Percentiles rank a stretch among this genome's conserved stretches.
Conservation (phyloP, 805 yeast genomes). For the Lipomyces spencermartinsiae region DNA sequence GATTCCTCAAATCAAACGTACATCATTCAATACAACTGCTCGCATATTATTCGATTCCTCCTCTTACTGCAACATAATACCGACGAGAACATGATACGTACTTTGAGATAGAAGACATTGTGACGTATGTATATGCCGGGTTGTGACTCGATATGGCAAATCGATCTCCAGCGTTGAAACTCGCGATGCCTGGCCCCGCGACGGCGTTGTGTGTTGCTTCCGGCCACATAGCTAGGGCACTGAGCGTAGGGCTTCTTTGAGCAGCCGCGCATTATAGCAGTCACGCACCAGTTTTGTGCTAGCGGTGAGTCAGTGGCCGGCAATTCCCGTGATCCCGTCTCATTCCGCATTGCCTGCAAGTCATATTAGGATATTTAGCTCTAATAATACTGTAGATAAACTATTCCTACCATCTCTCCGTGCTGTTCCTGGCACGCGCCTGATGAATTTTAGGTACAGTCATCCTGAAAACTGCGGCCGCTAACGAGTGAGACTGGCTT, state of each 20-base stretch:
- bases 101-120: conserved; percentile 35
- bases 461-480: too few species aligned
- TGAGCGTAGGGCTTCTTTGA: not conserved
- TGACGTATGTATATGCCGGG: conserved; percentile 2
- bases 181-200: too few species aligned
- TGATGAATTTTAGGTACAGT: too few species aligned
- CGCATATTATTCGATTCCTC: not conserved
- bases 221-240: conserved; percentile 4
- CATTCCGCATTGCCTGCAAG: too few species aligned
- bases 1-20: not conserved
- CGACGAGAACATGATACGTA: conserved; percentile 13
- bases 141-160: not conserved
- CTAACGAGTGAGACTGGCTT: too few species aligned
- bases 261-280: conserved; percentile 17
- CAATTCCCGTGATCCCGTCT: not conserved
- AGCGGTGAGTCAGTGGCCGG: too few species aligned
- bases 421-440: too few species aligned
- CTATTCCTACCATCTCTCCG: too few species aligned
- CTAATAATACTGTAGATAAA: too few species aligned
- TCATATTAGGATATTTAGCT: too few species aligned
- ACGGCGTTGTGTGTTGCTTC: conserved; percentile 9
- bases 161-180: not conserved
- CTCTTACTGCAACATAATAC: not conserved
- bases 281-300: conserved; percentile 14
- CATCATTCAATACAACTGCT: not conserved